phyloP scores from a whole-genome alignment of 2,329 filamentous ascomycete species.

The Aureobasidium sp. region DNA sequence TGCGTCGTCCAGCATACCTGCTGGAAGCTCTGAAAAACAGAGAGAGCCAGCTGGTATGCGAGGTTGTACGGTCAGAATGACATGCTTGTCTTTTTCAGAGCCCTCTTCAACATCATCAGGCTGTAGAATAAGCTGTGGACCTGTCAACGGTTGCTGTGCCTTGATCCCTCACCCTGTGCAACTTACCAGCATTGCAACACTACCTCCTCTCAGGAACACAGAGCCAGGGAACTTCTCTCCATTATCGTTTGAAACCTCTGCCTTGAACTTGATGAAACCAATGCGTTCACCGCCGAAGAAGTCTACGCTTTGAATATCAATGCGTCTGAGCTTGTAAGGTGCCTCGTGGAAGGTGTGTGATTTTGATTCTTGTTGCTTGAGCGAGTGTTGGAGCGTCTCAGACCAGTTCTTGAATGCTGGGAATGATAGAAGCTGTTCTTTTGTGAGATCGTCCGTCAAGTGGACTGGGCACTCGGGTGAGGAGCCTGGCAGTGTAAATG shows the following conservation, averaged over 20 bases:
- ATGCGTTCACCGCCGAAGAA: slow-evolving; percentile 41
- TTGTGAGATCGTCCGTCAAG: slow-evolving; percentile 34
- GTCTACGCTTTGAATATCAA: slow-evolving; percentile 48
- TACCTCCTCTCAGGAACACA: slow-evolving; percentile 50
- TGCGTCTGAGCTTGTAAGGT: slow-evolving; percentile 43
- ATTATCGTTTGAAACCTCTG: slow-evolving; percentile 43
- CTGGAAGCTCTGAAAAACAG: slow-evolving; percentile 48
- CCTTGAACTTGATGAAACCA: slow-evolving; percentile 50
- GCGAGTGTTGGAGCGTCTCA: slow-evolving; percentile 38
- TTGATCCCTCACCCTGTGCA: neutral
- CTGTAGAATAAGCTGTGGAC: slow-evolving; percentile 43
- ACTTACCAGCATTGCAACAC: slow-evolving; percentile 47
- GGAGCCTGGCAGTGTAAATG: slow-evolving; percentile 31
- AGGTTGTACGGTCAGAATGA: slow-evolving; percentile 49
- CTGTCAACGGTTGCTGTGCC: neutral
- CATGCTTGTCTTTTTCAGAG: slow-evolving; percentile 39
- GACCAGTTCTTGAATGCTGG: slow-evolving; percentile 50
- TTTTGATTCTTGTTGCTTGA: slow-evolving; percentile 37
- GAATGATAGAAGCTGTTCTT: slow-evolving; percentile 40
- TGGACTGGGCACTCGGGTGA: slow-evolving; percentile 31
- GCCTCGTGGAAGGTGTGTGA: slow-evolving; percentile 43
- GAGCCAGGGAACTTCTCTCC: slow-evolving; percentile 47
- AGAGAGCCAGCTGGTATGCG: slow-evolving; percentile 48
- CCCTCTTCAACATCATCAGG: slow-evolving; percentile 38
- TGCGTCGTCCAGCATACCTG: slow-evolving; percentile 51